A percentile compares a stretch with the other conserved stretches of the same genome.
Conservation (phyloP, 2,329 filamentous ascomycete genomes). For the Westerdykella sp. region DNA sequence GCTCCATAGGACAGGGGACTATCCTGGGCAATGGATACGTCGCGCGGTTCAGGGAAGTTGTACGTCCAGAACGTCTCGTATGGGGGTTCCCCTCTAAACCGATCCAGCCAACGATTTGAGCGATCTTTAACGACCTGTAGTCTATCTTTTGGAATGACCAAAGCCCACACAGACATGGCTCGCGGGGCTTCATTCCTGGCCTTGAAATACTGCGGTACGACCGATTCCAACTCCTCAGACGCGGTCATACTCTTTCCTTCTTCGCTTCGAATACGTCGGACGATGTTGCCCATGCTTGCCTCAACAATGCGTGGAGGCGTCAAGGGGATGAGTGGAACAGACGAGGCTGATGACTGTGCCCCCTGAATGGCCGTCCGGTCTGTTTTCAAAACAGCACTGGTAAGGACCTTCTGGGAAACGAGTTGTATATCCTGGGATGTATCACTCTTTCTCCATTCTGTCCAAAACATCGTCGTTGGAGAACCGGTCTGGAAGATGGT, state of each 20-base stretch:
- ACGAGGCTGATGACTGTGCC: conserved; percentile 12
- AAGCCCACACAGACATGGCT: conserved; percentile 65
- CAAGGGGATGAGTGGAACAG: conserved; percentile 55
- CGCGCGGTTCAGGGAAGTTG: conserved; percentile 17
- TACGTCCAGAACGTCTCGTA: conserved; percentile 18
- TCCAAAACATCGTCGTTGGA: conserved; percentile 22
- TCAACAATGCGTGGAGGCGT: conserved; percentile 57
- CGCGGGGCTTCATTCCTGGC: conserved; percentile 36
- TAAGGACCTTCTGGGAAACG: conserved; percentile 9
- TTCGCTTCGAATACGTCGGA: conserved; percentile 54
- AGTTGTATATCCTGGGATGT: conserved; percentile 9
- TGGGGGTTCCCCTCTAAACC: background rate
- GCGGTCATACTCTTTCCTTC: conserved; percentile 50
- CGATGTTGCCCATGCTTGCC: conserved; percentile 70
- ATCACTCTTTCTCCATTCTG: conserved; percentile 18
- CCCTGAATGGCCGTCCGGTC: background rate
- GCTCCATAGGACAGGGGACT: conserved; percentile 25
- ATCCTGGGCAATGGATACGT: conserved; percentile 7
- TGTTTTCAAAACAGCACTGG: conserved; percentile 14
- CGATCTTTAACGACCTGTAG: background rate
- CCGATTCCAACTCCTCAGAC: conserved; percentile 63
- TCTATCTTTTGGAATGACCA: conserved; percentile 51
- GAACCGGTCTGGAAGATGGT: conserved; percentile 69
- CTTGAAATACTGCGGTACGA: conserved; percentile 55
- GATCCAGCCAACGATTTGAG: background rate